Percentiles rank a stretch among this genome's conserved stretches.
Evolutionary conservation across 441 rosid species (phyloP).

Genomic region (Capsella rubella): DNA sequence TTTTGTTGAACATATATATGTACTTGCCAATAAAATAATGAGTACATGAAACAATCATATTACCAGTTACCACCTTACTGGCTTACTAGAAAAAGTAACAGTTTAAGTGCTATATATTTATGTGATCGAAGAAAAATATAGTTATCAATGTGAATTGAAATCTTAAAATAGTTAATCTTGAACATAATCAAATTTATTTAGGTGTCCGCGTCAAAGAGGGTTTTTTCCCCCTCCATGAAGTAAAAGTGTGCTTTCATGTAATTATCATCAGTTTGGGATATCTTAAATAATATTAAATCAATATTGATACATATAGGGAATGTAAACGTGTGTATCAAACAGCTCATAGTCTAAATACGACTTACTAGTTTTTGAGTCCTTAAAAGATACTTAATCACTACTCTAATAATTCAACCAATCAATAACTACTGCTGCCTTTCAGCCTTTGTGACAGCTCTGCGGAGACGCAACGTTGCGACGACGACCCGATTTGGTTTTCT

Average conservation of each 20-base stretch:
- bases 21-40: neutral
- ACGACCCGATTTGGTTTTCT: neutral
- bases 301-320: neutral
- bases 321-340: neutral
- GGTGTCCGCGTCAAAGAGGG: too few species aligned
- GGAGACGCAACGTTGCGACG: neutral
- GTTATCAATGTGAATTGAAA: neutral
- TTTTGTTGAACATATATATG: neutral
- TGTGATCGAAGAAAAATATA: neutral
- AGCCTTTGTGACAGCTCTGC: neutral
- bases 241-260: neutral
- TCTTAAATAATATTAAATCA: neutral
- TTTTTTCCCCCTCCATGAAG: too few species aligned
- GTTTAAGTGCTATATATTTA: neutral
- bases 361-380: neutral
- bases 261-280: neutral
- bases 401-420: conserved; percentile 1
- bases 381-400: neutral
- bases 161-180: too few species aligned
- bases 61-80: neutral
- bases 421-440: neutral
- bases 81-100: neutral
- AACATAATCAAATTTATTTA: too few species aligned
- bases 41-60: neutral
- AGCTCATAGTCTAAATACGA: neutral